Evolutionary conservation across 441 rosid genomes (phyloP).

Genomic region (Arabidopsis lyrata): DNA sequence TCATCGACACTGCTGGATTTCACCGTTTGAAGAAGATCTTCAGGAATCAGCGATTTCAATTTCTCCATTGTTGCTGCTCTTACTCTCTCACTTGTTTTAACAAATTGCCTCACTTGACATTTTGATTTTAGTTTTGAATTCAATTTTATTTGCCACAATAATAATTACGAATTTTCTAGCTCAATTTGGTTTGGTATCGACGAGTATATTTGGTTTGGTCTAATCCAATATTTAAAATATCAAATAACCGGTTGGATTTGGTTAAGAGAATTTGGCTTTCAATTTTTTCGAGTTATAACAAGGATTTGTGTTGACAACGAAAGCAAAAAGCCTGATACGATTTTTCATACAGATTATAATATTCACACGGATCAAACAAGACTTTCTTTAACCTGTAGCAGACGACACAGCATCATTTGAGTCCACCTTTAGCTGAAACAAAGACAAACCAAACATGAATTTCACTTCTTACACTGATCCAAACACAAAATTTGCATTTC

Average conservation of each 20-base stretch:
- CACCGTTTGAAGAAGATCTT: constrained; percentile 49
- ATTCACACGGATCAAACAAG: constrained; percentile 31
- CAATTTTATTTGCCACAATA: background rate
- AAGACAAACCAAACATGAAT: constrained; percentile 3
- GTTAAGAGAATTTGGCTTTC: constrained; percentile 6
- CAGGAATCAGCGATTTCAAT: constrained; percentile 63
- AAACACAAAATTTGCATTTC: background rate
- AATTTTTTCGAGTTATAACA: background rate
- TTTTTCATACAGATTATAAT: background rate
- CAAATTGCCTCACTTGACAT: background rate
- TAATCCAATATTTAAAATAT: background rate
- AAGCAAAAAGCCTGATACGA: constrained; percentile 7
- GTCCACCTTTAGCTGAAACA: constrained; percentile 81
- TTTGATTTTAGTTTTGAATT: background rate
- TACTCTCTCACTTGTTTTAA: too few relatives aligned
- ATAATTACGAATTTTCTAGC: too few relatives aligned
- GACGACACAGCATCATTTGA: constrained; percentile 64
- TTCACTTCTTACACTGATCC: background rate
- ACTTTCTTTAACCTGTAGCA: constrained; percentile 31
- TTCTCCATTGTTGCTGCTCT: constrained; percentile 58
- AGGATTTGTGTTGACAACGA: constrained; percentile 18
- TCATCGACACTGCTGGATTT: constrained; percentile 50
- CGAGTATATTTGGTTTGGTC: background rate
- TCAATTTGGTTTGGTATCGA: background rate
- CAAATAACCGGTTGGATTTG: background rate